phyloP scores from a whole-genome alignment of 768 basidiomycete genomes.

The Clitopilus hobsonii region DNA sequence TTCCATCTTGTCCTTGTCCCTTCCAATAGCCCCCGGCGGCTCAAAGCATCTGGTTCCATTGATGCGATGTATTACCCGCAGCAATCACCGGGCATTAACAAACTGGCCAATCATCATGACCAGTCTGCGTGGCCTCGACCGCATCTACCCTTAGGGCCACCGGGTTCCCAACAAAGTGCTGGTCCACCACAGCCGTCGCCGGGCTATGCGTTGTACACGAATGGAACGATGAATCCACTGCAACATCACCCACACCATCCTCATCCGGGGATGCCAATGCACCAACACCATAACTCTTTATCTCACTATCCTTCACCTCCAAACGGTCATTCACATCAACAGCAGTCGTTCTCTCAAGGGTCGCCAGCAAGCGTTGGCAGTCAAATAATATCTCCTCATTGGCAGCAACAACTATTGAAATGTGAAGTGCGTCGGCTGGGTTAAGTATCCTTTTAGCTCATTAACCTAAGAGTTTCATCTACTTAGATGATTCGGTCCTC shows the following conservation, averaged over 20 bases:
- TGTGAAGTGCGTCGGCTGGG: constrained; percentile 67
- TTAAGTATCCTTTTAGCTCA: constrained; percentile 5
- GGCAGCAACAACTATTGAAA: constrained; percentile 92
- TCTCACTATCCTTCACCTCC: constrained; percentile 81
- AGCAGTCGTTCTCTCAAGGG: constrained; percentile 51
- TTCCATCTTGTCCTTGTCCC: constrained; percentile 1
- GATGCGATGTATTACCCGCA: constrained; percentile 81
- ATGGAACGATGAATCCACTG: constrained; percentile 57
- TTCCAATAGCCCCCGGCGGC: constrained; percentile 4
- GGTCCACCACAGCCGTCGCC: constrained; percentile 69
- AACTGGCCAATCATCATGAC: constrained; percentile 71
- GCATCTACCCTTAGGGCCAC: constrained; percentile 46
- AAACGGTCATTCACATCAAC: constrained; percentile 55
- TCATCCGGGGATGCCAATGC: constrained; percentile 48
- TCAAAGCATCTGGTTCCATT: constrained; percentile 19
- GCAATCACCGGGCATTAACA: constrained; percentile 80
- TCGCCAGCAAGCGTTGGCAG: constrained; percentile 51
- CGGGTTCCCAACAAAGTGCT: constrained; percentile 48
- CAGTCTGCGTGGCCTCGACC: constrained; percentile 68
- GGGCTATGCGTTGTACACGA: constrained; percentile 72
- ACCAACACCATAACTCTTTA: constrained; percentile 70
- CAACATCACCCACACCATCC: constrained; percentile 62
- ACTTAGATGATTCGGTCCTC: constrained; percentile 77
- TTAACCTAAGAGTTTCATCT: constrained; percentile 14
- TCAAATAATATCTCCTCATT: constrained; percentile 75